Conservation (phyloP, 495 filamentous ascomycete species). For the Podospora didyma region DNA sequence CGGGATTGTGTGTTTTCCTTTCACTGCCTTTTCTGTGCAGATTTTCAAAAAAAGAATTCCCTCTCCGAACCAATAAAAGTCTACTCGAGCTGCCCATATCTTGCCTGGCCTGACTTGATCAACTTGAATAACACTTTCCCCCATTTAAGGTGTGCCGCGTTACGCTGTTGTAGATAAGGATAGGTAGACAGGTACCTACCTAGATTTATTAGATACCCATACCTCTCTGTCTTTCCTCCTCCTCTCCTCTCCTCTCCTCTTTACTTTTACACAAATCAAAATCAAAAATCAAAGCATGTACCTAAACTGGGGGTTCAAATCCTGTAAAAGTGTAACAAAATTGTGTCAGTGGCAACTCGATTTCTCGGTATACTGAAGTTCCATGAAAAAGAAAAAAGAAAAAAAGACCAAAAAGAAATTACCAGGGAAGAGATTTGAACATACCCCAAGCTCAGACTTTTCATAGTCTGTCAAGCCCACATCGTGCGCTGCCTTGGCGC, state of each 20-base stretch:
- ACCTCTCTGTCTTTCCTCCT: neutral
- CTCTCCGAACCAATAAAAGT: no score
- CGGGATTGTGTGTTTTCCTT: no score
- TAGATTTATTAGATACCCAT: neutral
- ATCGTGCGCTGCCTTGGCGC: slow-evolving; percentile 49
- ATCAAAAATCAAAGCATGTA: slow-evolving; percentile 44
- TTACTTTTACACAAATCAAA: no score
- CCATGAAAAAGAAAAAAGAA: slow-evolving; percentile 1
- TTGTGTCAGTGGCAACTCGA: neutral
- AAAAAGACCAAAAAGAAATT: no score
- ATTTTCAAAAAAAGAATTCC: no score
- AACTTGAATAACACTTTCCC: no score
- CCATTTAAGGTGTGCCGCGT: no score
- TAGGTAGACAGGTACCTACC: neutral
- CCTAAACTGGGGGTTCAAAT: slow-evolving; percentile 61
- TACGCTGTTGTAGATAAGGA: neutral
- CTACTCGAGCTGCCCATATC: neutral
- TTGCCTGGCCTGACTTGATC: neutral
- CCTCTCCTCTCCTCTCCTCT: neutral
- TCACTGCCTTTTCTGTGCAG: no score
- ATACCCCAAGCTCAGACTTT: slow-evolving; percentile 62
- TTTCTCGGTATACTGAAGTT: neutral
- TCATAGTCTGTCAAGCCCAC: slow-evolving; percentile 64
- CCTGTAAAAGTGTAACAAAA: slow-evolving; percentile 22
- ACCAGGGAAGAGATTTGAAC: no score